Evolutionary conservation across 2,329 filamentous ascomycete species (phyloP).

Genomic region (Talaromyces sp.): DNA sequence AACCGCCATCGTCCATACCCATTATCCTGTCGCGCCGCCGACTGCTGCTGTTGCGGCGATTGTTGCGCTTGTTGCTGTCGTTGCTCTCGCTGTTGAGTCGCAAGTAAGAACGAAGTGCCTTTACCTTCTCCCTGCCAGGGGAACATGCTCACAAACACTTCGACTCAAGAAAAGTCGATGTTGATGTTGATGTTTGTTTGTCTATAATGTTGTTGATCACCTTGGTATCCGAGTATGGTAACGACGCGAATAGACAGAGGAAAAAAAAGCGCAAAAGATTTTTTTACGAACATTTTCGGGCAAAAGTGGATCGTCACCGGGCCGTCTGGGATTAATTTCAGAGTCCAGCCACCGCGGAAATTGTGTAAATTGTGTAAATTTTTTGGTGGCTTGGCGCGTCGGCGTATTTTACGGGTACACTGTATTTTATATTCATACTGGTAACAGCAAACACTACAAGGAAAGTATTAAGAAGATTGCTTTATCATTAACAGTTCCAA

Average conservation of each 20-base stretch:
- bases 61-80: slow-evolving; percentile 17
- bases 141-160: slow-evolving; percentile 15
- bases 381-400: slow-evolving; percentile 3
- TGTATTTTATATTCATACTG: not conserved
- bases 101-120: not conserved
- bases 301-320: not conserved
- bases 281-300: not conserved
- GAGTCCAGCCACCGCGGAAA: not conserved
- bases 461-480: not conserved
- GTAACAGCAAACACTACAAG: not conserved
- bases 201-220: not conserved
- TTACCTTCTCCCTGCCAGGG: slow-evolving; percentile 22
- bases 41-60: slow-evolving; percentile 21
- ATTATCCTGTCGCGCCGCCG: slow-evolving; percentile 21
- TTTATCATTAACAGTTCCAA: slow-evolving; percentile 1
- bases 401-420: not conserved
- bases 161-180: not conserved
- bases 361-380: slow-evolving; percentile 9
- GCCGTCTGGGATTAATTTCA: not conserved
- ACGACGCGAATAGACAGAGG: not conserved
- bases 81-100: slow-evolving; percentile 23
- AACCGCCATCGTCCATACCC: slow-evolving; percentile 14
- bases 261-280: not conserved
- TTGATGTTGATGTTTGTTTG: not conserved
- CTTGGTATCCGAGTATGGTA: not conserved